Percentiles rank a stretch among this genome's conserved stretches.
Conservation (phyloP, 192 early-diverging fungal genomes). For the Umbelopsis sp. region DNA sequence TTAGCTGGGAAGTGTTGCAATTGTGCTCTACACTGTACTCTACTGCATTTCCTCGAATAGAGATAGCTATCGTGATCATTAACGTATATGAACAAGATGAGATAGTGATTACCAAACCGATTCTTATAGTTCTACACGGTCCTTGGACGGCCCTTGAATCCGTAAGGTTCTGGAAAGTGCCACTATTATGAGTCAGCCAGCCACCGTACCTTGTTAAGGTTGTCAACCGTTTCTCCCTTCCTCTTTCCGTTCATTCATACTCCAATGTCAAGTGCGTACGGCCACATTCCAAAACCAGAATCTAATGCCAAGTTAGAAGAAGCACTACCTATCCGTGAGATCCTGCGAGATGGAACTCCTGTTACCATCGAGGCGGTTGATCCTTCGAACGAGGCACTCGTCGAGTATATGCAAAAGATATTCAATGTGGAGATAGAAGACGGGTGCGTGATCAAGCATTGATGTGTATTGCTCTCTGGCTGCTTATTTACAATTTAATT, state of each 20-base stretch:
- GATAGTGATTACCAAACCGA: too few species aligned
- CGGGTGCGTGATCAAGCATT: slow-evolving; percentile 43
- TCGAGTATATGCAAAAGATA: slow-evolving; percentile 47
- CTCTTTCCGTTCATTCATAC: not conserved
- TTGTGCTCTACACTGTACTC: too few species aligned
- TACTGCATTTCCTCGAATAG: too few species aligned
- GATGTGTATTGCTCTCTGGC: not conserved
- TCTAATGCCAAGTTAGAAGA: not conserved
- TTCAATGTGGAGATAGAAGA: slow-evolving; percentile 65
- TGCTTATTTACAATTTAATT: not conserved
- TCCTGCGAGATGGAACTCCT: slow-evolving; percentile 13
- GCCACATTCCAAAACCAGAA: slow-evolving; percentile 32
- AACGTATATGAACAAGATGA: too few species aligned
- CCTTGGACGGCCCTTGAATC: too few species aligned
- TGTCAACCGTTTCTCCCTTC: not conserved
- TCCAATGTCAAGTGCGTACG: slow-evolving; percentile 48
- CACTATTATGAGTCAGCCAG: not conserved
- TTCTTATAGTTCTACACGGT: too few species aligned
- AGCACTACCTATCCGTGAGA: slow-evolving; percentile 27
- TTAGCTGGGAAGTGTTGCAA: too few species aligned
- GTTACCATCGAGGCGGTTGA: slow-evolving; percentile 22
- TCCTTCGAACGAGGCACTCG: slow-evolving; percentile 26
- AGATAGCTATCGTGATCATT: too few species aligned
- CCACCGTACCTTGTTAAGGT: not conserved
- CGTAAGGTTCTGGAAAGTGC: too few species aligned